These are phyloP conservation scores for Apiotrichum montevideense DNA, from an alignment of 1,284 basidiomycete species.

Conservation along the genomic window DNA sequence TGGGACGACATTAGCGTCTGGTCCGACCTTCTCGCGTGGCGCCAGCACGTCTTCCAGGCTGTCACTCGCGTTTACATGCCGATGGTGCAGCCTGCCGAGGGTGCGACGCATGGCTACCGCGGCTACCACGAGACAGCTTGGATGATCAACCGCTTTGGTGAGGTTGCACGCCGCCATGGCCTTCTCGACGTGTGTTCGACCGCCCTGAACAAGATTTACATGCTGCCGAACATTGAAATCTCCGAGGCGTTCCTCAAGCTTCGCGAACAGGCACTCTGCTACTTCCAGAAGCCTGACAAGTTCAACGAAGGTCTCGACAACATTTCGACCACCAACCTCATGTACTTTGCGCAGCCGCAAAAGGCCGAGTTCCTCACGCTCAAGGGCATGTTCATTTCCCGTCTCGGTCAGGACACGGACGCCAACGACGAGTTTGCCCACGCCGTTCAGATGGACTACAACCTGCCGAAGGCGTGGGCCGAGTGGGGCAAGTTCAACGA, in stretches of 20 bases:
- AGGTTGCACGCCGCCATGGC: slow-evolving; percentile 95
- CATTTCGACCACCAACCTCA: slow-evolving; percentile 98
- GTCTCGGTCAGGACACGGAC: slow-evolving; percentile 79
- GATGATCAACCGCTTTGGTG: slow-evolving; percentile 99
- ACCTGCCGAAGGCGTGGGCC: slow-evolving; percentile 94
- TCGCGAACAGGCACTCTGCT: slow-evolving; percentile 97
- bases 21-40: slow-evolving; percentile 97
- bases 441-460: slow-evolving; percentile 93
- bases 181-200: slow-evolving; percentile 93
- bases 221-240: slow-evolving; percentile 98
- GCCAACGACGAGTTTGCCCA: slow-evolving; percentile 89
- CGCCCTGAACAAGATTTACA: slow-evolving; percentile 95
- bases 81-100: slow-evolving; percentile 57
- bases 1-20: slow-evolving; percentile 98
- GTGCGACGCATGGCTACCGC: slow-evolving; percentile 80
- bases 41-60: slow-evolving; percentile 82
- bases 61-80: slow-evolving; percentile 97
- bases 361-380: slow-evolving; percentile 99
- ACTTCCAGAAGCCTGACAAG: slow-evolving; percentile 93
- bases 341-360: slow-evolving; percentile 92
- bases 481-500: slow-evolving; percentile 98
- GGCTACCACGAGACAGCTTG: slow-evolving; percentile 99
- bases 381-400: slow-evolving; percentile 98
- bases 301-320: slow-evolving; percentile 91
- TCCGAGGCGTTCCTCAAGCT: slow-evolving; percentile 99